Evolutionary conservation across 192 early-diverging fungal species (phyloP).

Genomic region (Mortierella alpina): DNA sequence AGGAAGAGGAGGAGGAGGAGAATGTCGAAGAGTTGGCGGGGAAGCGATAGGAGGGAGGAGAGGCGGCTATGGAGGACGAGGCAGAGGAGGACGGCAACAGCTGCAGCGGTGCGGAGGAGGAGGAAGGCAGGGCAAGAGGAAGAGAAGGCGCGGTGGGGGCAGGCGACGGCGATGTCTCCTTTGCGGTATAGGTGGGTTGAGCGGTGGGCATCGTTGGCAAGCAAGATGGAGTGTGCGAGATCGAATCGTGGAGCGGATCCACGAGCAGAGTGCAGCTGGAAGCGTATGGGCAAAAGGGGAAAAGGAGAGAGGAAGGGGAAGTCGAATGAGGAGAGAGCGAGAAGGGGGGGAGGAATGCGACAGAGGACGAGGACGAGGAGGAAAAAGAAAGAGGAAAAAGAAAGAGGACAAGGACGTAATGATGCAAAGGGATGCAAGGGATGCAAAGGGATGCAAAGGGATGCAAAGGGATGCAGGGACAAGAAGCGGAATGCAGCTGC

Average conservation of each 20-base stretch:
- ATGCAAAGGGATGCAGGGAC: no score
- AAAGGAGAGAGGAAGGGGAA: no score
- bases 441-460: neutral
- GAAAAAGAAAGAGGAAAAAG: neutral
- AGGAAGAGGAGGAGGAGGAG: slow-evolving; percentile 4
- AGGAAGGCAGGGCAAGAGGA: neutral
- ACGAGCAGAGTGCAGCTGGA: neutral
- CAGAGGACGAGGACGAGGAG: neutral
- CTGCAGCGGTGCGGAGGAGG: neutral
- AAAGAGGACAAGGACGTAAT: neutral
- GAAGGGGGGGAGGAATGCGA: neutral
- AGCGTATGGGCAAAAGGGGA: neutral
- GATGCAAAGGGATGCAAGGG: neutral
- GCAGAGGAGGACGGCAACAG: slow-evolving; percentile 2
- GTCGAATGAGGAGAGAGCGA: no score
- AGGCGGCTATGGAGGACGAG: neutral
- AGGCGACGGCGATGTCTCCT: neutral
- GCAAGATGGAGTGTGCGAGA: neutral
- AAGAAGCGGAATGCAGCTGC: neutral
- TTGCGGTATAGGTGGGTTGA: neutral
- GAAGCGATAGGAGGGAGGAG: slow-evolving; percentile 11
- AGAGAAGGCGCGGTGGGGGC: neutral
- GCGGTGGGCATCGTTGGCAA: slow-evolving; percentile 16
- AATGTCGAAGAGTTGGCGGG: neutral
- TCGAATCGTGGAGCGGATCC: neutral